phyloP scores from a whole-genome alignment of 345 rosid genomes.

The Dovyalis caffra region DNA sequence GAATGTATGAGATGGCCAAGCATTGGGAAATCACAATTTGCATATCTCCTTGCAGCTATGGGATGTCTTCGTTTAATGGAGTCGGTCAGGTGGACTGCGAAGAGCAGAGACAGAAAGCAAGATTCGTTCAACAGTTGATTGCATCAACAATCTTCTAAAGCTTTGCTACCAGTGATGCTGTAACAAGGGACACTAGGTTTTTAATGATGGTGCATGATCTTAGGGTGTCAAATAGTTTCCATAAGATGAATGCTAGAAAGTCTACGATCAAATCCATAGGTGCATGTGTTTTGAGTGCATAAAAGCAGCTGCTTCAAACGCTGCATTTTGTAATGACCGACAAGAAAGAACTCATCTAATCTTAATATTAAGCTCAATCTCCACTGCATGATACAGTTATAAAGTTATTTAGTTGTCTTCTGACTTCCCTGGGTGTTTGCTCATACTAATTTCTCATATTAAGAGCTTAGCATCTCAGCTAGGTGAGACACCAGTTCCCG shows the following conservation, averaged over 20 bases:
- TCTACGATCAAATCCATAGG: background rate
- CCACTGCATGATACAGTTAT: no score
- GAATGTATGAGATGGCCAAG: background rate
- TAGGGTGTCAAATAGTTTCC: background rate
- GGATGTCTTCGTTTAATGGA: constrained; percentile 15
- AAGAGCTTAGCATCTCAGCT: no score
- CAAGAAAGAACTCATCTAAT: background rate
- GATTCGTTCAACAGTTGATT: constrained; percentile 44
- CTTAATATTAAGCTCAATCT: background rate
- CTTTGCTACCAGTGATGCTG: background rate
- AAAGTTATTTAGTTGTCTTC: no score
- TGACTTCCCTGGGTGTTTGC: no score
- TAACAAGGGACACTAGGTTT: background rate
- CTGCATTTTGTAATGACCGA: background rate
- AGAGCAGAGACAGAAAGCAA: constrained; percentile 46
- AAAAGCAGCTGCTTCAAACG: constrained; percentile 2
- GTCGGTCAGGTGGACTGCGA: constrained; percentile 29
- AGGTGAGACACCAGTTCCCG: no score
- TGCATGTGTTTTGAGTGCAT: constrained; percentile 4
- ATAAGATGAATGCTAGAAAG: background rate
- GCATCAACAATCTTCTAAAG: constrained; percentile 45
- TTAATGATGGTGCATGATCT: constrained; percentile 15
- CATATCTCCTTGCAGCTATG: constrained; percentile 28
- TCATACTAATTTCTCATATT: no score
- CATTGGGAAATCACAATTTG: constrained; percentile 3